These are phyloP conservation scores for Metroxylon sagu DNA, from an alignment of 176 grass and related monocot species.

Conservation along the genomic window DNA sequence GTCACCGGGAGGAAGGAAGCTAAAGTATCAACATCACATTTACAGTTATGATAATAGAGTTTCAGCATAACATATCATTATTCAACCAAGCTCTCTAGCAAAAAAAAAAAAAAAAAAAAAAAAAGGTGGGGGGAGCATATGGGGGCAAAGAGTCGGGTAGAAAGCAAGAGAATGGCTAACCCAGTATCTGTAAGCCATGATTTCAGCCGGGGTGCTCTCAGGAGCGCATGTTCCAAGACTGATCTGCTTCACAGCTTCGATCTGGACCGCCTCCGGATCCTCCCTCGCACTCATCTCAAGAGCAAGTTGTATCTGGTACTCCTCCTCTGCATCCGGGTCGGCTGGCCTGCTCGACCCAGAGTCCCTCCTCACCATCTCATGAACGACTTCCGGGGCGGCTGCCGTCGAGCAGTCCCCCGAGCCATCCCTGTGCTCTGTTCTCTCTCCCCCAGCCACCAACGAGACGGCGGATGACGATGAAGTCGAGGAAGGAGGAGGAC, in stretches of 20 bases:
- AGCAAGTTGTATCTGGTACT: slow-evolving; percentile 85
- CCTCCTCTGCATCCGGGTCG: slow-evolving; percentile 74
- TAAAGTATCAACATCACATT: too few relatives aligned
- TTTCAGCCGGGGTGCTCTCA: slow-evolving; percentile 44
- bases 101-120: not conserved
- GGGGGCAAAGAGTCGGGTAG: too few relatives aligned
- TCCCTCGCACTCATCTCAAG: slow-evolving; percentile 89
- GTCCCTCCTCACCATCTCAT: slow-evolving; percentile 25
- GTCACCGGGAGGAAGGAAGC: too few relatives aligned
- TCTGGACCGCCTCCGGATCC: slow-evolving; percentile 94
- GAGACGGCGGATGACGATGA: slow-evolving; percentile 10
- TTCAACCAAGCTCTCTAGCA: not conserved
- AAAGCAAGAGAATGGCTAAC: slow-evolving; percentile 32
- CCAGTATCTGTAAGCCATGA: slow-evolving; percentile 72
- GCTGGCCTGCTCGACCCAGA: slow-evolving; percentile 17
- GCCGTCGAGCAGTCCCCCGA: slow-evolving; percentile 7
- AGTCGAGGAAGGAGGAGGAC: slow-evolving; percentile 13
- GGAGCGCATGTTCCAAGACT: slow-evolving; percentile 64
- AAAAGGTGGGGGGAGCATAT: too few relatives aligned
- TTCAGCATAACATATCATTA: too few relatives aligned
- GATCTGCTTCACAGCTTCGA: slow-evolving; percentile 92
- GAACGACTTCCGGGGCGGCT: slow-evolving; percentile 7
- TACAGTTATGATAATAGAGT: too few relatives aligned
- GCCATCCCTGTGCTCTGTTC: slow-evolving; percentile 12
- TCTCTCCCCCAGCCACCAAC: too few relatives aligned